Percentiles rank a stretch among this genome's conserved stretches.
phyloP scores from a whole-genome alignment of 441 rosid genomes.

The Capsella rubella region DNA sequence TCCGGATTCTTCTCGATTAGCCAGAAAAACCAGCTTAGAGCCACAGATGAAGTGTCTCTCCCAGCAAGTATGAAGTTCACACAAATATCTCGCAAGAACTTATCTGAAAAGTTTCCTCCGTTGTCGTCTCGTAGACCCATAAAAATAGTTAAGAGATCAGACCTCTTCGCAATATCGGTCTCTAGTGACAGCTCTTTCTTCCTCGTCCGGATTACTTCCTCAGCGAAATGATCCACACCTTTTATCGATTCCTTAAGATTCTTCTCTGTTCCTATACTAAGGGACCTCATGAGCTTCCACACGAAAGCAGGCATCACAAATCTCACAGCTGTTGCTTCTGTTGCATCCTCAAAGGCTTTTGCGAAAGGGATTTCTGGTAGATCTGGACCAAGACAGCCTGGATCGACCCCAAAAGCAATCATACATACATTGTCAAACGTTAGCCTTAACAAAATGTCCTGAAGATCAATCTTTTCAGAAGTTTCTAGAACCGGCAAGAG shows the following conservation, averaged over 20 bases:
- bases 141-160: slow-evolving; percentile 73
- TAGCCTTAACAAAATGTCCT: slow-evolving; percentile 69
- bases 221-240: slow-evolving; percentile 70
- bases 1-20: slow-evolving; percentile 60
- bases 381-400: slow-evolving; percentile 66
- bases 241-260: slow-evolving; percentile 65
- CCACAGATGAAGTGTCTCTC: slow-evolving; percentile 89
- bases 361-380: slow-evolving; percentile 79
- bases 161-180: slow-evolving; percentile 45
- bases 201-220: slow-evolving; percentile 66
- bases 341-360: slow-evolving; percentile 81
- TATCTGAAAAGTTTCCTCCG: slow-evolving; percentile 62
- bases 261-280: slow-evolving; percentile 67
- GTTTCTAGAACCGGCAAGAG: slow-evolving; percentile 67
- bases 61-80: slow-evolving; percentile 89
- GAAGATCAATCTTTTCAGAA: slow-evolving; percentile 56
- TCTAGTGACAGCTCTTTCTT: slow-evolving; percentile 60
- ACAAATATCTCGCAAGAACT: slow-evolving; percentile 79
- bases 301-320: slow-evolving; percentile 66
- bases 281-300: slow-evolving; percentile 75
- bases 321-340: slow-evolving; percentile 65
- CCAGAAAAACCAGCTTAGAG: slow-evolving; percentile 92
- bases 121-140: slow-evolving; percentile 60
- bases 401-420: slow-evolving; percentile 90
- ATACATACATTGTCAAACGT: slow-evolving; percentile 89